phyloP scores from a whole-genome alignment of 1,139 yeast genomes.

The Meyerozyma carpophila region DNA sequence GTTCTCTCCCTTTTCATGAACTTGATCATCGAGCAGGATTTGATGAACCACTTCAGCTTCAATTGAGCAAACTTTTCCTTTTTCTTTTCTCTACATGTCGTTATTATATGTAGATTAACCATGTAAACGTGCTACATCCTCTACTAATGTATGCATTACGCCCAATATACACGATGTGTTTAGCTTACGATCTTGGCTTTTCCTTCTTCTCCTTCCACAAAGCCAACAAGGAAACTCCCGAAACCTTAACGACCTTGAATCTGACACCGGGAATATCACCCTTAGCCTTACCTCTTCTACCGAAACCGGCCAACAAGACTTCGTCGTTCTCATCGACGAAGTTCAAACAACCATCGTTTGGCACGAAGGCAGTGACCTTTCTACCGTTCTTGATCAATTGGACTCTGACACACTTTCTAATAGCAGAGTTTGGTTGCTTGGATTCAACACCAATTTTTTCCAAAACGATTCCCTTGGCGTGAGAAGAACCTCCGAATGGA shows the following conservation, averaged over 20 bases:
- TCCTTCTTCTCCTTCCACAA: constrained; percentile 99
- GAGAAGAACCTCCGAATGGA: constrained; percentile 99
- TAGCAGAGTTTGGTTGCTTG: constrained; percentile 99
- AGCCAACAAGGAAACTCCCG: constrained; percentile 99
- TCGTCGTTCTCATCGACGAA: constrained; percentile 99
- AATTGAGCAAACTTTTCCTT: too few relatives aligned
- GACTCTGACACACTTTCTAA: constrained; percentile 99
- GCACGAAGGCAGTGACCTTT: constrained; percentile 99
- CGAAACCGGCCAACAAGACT: constrained; percentile 99
- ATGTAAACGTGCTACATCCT: neutral
- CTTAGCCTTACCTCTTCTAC: constrained; percentile 99
- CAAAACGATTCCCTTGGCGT: constrained; percentile 99
- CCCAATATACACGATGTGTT: constrained; percentile 2
- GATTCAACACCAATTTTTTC: constrained; percentile 99
- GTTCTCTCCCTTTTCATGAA: too few relatives aligned
- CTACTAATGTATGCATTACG: constrained; percentile 1
- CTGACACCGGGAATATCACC: constrained; percentile 99
- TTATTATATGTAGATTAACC: neutral
- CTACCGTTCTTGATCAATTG: constrained; percentile 99
- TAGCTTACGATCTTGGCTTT: constrained; percentile 95
- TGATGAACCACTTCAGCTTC: too few relatives aligned
- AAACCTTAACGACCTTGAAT: constrained; percentile 99
- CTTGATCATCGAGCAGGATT: too few relatives aligned
- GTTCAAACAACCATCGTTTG: constrained; percentile 99
- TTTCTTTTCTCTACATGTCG: neutral